phyloP scores from a whole-genome alignment of 1,139 yeast species.

The Scheffersomyces segobiensis region DNA sequence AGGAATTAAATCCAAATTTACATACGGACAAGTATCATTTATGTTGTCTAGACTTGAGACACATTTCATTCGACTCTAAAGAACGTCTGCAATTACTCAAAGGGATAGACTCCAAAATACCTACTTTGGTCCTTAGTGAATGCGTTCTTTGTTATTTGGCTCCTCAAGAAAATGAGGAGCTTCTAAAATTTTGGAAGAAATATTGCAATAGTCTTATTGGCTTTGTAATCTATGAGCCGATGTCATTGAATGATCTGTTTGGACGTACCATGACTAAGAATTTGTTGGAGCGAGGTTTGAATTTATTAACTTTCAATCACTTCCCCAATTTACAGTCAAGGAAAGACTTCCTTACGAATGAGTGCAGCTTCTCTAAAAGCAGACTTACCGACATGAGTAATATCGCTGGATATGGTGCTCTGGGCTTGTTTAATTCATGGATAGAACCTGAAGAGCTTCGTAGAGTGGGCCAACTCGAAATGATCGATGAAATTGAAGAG shows the following conservation, averaged over 20 bases:
- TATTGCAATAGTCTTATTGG: constrained; percentile 26
- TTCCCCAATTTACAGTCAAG: constrained; percentile 46
- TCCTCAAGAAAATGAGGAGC: constrained; percentile 52
- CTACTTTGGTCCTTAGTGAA: constrained; percentile 80
- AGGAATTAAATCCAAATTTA: constrained; percentile 26
- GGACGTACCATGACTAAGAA: constrained; percentile 83
- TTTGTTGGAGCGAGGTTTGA: constrained; percentile 68
- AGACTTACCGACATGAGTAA: constrained; percentile 57
- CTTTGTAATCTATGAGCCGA: constrained; percentile 80
- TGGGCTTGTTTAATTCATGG: constrained; percentile 34
- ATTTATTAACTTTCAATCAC: constrained; percentile 53
- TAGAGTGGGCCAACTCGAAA: constrained; percentile 64
- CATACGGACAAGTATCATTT: constrained; percentile 53
- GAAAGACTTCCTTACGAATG: constrained; percentile 28
- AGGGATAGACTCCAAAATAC: constrained; percentile 37
- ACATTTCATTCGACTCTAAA: constrained; percentile 3
- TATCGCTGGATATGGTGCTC: constrained; percentile 45
- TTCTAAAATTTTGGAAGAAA: constrained; percentile 45
- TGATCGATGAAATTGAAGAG: constrained; percentile 91
- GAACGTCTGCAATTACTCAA: constrained; percentile 1
- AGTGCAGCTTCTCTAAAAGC: constrained; percentile 22
- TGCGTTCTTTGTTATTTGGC: constrained; percentile 85
- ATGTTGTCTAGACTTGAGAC: constrained; percentile 57
- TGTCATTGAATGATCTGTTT: constrained; percentile 70
- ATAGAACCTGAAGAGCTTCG: constrained; percentile 44